These are phyloP conservation scores for Plasmodium inui DNA, from an alignment of 169 alveolate genomes.

Conservation along the genomic window DNA sequence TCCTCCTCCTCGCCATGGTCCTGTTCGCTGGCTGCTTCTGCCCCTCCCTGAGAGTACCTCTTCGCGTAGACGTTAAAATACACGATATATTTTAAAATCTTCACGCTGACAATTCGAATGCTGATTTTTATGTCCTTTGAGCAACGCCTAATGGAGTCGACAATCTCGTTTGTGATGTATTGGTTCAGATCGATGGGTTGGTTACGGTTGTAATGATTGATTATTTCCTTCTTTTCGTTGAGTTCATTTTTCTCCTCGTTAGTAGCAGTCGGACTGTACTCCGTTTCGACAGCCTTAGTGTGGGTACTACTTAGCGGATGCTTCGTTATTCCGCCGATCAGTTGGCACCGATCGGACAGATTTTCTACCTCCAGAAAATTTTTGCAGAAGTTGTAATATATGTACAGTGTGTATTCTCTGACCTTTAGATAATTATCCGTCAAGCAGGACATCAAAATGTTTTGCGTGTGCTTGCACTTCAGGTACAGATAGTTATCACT, in stretches of 20 bases:
- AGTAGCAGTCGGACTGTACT: background rate
- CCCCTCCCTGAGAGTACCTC: background rate
- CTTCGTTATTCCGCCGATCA: background rate
- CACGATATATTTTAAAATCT: conserved; percentile 61
- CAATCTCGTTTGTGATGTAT: conserved; percentile 40
- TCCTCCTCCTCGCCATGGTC: background rate
- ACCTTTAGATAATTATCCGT: conserved; percentile 68
- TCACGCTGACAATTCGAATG: conserved; percentile 52
- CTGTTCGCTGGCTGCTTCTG: background rate
- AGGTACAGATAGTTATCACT: conserved; percentile 60
- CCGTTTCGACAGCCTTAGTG: background rate
- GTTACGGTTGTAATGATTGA: background rate
- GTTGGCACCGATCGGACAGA: background rate
- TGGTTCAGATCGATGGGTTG: conserved; percentile 33
- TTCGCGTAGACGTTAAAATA: conserved; percentile 56
- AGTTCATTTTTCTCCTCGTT: background rate
- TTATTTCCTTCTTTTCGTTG: background rate
- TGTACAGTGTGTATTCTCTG: conserved; percentile 49
- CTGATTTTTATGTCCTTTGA: conserved; percentile 73
- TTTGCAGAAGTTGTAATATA: conserved; percentile 52
- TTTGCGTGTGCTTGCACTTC: conserved; percentile 61
- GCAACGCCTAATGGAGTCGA: conserved; percentile 55
- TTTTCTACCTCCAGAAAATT: conserved; percentile 30
- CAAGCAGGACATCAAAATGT: conserved; percentile 52
- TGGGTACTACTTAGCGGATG: background rate